Evolutionary conservation across 139 green algal genomes (phyloP).

Genomic region (Picochlorum sp.): DNA sequence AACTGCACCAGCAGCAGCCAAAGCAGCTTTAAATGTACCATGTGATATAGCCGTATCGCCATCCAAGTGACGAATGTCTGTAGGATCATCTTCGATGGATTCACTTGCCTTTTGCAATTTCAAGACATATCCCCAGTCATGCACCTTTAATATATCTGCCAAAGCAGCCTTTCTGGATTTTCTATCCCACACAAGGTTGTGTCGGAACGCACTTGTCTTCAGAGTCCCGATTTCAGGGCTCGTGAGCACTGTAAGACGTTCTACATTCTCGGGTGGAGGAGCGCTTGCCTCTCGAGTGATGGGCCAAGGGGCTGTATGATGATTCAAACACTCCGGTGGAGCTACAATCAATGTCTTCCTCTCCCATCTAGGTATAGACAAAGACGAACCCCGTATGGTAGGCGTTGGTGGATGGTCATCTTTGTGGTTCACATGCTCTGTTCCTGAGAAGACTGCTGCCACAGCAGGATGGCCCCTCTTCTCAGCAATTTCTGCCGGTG

Average conservation of each 20-base stretch:
- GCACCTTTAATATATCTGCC: constrained; percentile 69
- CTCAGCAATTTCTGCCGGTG: constrained; percentile 28
- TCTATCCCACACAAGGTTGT: constrained; percentile 42
- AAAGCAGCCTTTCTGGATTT: constrained; percentile 25
- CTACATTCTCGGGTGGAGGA: constrained; percentile 73
- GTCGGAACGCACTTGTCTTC: constrained; percentile 36
- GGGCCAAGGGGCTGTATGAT: constrained; percentile 56
- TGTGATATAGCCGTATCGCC: constrained; percentile 72
- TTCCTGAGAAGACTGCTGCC: constrained; percentile 1
- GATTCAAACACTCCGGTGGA: constrained; percentile 51
- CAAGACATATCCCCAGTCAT: constrained; percentile 79
- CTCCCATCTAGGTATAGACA: neutral
- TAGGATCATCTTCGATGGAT: constrained; percentile 19
- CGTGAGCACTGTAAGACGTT: constrained; percentile 63
- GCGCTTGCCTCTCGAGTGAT: constrained; percentile 21
- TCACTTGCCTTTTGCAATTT: constrained; percentile 51
- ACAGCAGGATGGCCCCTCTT: constrained; percentile 28
- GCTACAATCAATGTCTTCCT: constrained; percentile 51
- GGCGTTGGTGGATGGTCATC: neutral
- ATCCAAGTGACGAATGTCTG: constrained; percentile 58
- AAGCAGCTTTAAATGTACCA: constrained; percentile 57
- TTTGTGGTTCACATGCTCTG: neutral
- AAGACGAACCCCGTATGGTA: too few species aligned
- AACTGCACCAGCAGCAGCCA: constrained; percentile 64
- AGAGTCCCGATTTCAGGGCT: constrained; percentile 49